Conservation (phyloP, 768 basidiomycete species). For the Agaricus sinodeliciosus region DNA sequence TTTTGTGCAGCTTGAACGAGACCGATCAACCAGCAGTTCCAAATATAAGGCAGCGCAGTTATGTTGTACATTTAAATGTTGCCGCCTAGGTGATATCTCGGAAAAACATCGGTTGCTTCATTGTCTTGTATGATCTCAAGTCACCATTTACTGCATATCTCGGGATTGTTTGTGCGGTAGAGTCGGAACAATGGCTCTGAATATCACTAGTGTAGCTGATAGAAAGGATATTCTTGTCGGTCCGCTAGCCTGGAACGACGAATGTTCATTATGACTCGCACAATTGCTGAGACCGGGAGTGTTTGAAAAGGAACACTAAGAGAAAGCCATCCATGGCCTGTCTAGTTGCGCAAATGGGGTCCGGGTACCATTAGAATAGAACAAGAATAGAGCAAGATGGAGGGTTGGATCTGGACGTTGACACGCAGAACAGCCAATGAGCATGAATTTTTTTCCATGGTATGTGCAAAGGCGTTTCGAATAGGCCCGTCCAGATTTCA, state of each 20-base stretch:
- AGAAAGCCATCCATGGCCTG: background rate
- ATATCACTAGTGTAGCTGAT: background rate
- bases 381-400: too few relatives aligned
- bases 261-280: background rate
- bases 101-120: background rate
- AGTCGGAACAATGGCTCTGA: background rate
- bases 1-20: too few relatives aligned
- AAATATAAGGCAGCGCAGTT: background rate
- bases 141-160: too few relatives aligned
- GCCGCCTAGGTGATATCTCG: background rate
- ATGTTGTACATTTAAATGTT: background rate
- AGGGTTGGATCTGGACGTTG: too few relatives aligned
- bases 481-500: too few relatives aligned
- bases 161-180: background rate
- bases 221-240: background rate
- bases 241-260: background rate
- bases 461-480: too few relatives aligned
- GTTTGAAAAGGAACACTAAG: background rate
- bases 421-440: too few relatives aligned
- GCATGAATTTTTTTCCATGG: too few relatives aligned
- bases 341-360: background rate
- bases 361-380: too few relatives aligned
- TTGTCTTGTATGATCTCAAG: background rate
- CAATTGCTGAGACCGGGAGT: background rate
- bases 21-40: background rate